Percentiles rank a stretch among this genome's conserved stretches.
Conservation (phyloP, 495 filamentous ascomycete genomes). For the Xylaria grammica region DNA sequence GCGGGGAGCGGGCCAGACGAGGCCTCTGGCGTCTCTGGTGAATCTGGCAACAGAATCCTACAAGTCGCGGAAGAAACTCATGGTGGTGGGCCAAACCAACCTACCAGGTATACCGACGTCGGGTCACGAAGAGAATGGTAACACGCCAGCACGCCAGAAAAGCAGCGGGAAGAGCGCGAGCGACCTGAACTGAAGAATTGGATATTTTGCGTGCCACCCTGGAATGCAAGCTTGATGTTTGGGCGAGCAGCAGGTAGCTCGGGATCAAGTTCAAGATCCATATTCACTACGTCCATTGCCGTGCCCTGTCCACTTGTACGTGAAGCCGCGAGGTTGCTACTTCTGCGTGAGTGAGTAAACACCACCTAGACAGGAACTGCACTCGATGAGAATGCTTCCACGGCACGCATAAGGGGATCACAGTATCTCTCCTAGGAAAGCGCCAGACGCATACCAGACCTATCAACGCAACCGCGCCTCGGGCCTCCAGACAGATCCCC, state of each 20-base stretch:
- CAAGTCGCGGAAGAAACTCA: conserved; percentile 20
- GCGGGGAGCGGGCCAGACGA: conserved; percentile 9
- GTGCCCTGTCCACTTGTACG: background rate
- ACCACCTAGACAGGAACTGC: background rate
- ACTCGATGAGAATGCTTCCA: background rate
- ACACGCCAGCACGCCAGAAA: background rate
- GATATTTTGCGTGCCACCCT: background rate
- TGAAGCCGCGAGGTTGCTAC: background rate
- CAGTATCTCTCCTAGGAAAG: background rate
- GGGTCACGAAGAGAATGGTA: background rate
- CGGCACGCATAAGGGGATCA: background rate
- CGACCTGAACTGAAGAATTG: background rate
- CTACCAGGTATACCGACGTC: too few relatives aligned
- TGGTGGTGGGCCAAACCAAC: background rate
- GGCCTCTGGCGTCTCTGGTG: conserved; percentile 4
- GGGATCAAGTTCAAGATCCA: background rate
- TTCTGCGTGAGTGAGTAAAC: background rate
- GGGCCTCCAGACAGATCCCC: background rate
- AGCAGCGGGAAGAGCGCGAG: background rate
- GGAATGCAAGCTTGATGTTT: background rate
- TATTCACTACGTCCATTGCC: background rate
- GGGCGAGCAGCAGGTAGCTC: background rate
- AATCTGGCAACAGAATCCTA: conserved; percentile 19
- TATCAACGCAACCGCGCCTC: conserved; percentile 4
- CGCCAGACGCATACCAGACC: background rate